phyloP scores from a whole-genome alignment of 176 grass and related monocot genomes.

The Puya raimondii region DNA sequence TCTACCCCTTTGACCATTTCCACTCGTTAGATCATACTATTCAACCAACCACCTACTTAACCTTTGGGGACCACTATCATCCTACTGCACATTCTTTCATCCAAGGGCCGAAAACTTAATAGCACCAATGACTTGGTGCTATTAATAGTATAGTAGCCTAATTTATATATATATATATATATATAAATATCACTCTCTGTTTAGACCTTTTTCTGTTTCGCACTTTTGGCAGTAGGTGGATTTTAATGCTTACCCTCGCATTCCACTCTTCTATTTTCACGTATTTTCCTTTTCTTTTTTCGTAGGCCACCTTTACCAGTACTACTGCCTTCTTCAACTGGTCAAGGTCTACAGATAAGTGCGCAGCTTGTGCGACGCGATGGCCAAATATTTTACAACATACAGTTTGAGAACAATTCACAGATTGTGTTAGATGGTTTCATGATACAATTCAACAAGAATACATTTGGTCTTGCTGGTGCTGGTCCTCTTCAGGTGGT shows the following conservation, averaged over 20 bases:
- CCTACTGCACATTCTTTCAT: no score
- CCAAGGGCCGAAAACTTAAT: no score
- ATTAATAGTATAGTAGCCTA: no score
- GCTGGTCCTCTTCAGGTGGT: slow-evolving; percentile 83
- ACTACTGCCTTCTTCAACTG: slow-evolving; percentile 64
- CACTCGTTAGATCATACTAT: no score
- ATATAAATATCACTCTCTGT: no score
- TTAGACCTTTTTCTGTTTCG: not conserved
- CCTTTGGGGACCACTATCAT: no score
- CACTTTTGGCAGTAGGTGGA: not conserved
- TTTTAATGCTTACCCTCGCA: not conserved
- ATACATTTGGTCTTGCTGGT: slow-evolving; percentile 84
- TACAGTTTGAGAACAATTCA: slow-evolving; percentile 79
- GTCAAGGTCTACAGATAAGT: slow-evolving; percentile 93
- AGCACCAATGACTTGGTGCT: no score
- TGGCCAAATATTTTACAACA: slow-evolving; percentile 82
- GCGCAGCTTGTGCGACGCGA: slow-evolving; percentile 66
- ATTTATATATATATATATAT: no score
- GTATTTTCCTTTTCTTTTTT: not conserved
- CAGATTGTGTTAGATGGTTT: slow-evolving; percentile 80
- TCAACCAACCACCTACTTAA: no score
- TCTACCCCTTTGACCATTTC: no score
- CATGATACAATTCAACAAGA: slow-evolving; percentile 99
- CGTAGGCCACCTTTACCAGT: slow-evolving; percentile 73
- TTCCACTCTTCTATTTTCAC: not conserved